Percentiles rank a stretch among this genome's conserved stretches.
Evolutionary conservation across 306 rosid genomes (phyloP).

Genomic region (Cicer bijugum): DNA sequence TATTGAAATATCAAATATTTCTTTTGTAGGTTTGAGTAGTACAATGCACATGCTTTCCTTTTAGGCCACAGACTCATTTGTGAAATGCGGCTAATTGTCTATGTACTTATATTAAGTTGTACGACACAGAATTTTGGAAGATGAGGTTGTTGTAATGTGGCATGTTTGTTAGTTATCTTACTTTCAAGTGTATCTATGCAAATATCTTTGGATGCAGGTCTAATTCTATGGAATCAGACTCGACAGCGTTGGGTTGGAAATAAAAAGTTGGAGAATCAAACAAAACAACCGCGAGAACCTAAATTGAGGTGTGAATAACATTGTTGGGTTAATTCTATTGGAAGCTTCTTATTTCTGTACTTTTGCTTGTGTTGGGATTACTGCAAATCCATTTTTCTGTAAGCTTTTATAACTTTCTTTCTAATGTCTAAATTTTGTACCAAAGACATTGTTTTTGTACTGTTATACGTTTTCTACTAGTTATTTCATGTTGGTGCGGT

Average conservation of each 20-base stretch:
- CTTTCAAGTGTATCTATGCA: constrained; percentile 34
- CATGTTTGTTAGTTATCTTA: constrained; percentile 13
- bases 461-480: neutral
- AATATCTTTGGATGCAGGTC: constrained; percentile 62
- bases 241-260: constrained; percentile 87
- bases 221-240: constrained; percentile 89
- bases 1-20: constrained; percentile 18
- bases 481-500: constrained; percentile 2
- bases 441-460: constrained; percentile 4
- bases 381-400: neutral
- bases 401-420: constrained; percentile 22
- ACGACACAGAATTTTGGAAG: constrained; percentile 12
- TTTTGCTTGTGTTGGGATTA: constrained; percentile 9
- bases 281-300: constrained; percentile 72
- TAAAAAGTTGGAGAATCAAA: constrained; percentile 53
- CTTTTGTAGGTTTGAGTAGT: constrained; percentile 15
- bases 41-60: neutral
- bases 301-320: constrained; percentile 75
- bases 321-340: constrained; percentile 25
- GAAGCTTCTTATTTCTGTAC: constrained; percentile 10
- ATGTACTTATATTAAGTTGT: constrained; percentile 1
- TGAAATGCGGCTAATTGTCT: constrained; percentile 8
- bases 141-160: neutral
- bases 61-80: neutral
- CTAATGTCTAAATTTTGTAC: neutral